phyloP scores from a whole-genome alignment of 2,329 filamentous ascomycete species.

The Aspergillus jensenii region DNA sequence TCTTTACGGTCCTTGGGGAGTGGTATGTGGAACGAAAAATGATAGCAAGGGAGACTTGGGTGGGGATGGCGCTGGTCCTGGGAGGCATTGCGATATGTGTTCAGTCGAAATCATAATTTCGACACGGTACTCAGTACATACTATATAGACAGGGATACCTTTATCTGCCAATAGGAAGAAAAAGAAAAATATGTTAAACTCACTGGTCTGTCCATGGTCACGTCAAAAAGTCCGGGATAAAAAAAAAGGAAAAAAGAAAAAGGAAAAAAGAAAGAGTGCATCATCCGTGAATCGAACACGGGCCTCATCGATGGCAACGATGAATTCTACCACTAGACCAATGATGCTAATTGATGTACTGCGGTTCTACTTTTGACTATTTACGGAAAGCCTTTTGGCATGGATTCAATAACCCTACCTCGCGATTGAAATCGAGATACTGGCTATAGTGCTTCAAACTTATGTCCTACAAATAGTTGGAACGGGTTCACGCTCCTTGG shows the following conservation, averaged over 20 bases:
- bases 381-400: no score
- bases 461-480: no score
- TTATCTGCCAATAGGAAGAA: not conserved
- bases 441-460: no score
- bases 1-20: constrained; percentile 94
- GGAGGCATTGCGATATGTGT: constrained; percentile 82
- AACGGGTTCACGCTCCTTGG: no score
- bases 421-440: not conserved
- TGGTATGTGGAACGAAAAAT: constrained; percentile 94
- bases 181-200: not conserved
- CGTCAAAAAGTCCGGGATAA: not conserved
- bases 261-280: constrained; percentile 30
- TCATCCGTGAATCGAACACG: constrained; percentile 50
- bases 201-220: no score
- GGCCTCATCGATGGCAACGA: constrained; percentile 49
- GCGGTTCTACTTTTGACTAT: no score
- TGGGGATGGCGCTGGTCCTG: constrained; percentile 78
- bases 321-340: constrained; percentile 49
- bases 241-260: constrained; percentile 16
- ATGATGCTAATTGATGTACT: constrained; percentile 33
- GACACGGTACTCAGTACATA: not conserved
- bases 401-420: not conserved
- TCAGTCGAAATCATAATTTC: constrained; percentile 47
- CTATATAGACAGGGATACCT: not conserved
- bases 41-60: constrained; percentile 79